Percentiles rank a stretch among this genome's conserved stretches.
These are phyloP conservation scores for Pistacia atlantica DNA, from an alignment of 345 rosid genomes.

Conservation along the genomic window DNA sequence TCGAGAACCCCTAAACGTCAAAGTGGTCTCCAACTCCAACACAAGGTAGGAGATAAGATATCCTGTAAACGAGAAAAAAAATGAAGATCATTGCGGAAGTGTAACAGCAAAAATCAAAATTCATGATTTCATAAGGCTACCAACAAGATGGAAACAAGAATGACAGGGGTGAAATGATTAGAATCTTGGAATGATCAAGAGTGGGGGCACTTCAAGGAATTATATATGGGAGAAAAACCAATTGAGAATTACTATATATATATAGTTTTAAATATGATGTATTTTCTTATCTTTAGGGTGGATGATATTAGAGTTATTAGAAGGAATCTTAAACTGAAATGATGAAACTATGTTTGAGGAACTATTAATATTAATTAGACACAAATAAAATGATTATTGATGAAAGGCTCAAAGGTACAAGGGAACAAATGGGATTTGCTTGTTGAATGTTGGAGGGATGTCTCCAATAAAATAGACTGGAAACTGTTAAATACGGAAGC, in stretches of 20 bases:
- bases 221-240: background rate
- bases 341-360: slow-evolving; percentile 15
- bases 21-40: too few species aligned
- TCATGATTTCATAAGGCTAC: background rate
- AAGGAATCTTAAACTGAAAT: slow-evolving; percentile 15
- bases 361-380: background rate
- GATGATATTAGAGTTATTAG: slow-evolving; percentile 4
- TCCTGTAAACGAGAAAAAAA: background rate
- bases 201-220: background rate
- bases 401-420: background rate
- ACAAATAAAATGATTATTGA: slow-evolving; percentile 6
- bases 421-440: background rate
- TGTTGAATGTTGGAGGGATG: background rate
- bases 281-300: background rate
- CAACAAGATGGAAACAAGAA: background rate
- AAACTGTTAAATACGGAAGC: background rate
- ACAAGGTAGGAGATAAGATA: background rate
- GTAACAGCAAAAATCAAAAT: background rate
- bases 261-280: background rate
- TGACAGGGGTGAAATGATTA: background rate
- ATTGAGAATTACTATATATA: background rate
- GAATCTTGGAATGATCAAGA: slow-evolving; percentile 5
- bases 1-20: too few species aligned
- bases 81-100: too few species aligned
- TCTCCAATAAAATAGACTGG: background rate